These are phyloP conservation scores for Serendipita sp. DNA, from an alignment of 768 basidiomycete species.

Conservation along the genomic window DNA sequence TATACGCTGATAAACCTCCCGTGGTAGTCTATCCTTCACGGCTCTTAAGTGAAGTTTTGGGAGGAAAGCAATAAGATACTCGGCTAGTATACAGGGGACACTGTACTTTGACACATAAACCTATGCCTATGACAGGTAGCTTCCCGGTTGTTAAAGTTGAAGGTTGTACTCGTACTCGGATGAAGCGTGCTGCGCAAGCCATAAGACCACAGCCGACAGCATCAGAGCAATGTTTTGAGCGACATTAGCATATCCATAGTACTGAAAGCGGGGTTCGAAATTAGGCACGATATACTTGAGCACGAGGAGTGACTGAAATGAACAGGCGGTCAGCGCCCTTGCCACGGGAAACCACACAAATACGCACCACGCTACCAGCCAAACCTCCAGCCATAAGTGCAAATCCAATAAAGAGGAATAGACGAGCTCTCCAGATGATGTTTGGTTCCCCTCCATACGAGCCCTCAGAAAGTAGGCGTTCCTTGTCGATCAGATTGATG, in stretches of 20 bases:
- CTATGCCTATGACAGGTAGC: no score
- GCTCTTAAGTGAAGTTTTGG: no score
- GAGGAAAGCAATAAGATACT: no score
- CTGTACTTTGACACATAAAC: no score
- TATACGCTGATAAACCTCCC: no score
- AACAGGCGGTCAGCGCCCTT: background rate
- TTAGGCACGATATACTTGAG: conserved; percentile 73
- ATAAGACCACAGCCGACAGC: conserved; percentile 74
- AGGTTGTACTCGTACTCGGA: conserved; percentile 91
- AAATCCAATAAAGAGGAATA: conserved; percentile 88
- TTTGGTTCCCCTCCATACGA: conserved; percentile 57
- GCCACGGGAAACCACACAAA: background rate
- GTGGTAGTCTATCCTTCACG: no score
- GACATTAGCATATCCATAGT: conserved; percentile 93
- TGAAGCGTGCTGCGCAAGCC: conserved; percentile 75
- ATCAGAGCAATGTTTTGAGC: conserved; percentile 76
- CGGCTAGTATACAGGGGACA: no score
- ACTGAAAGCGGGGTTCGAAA: conserved; percentile 60
- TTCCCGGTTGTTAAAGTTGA: conserved; percentile 30
- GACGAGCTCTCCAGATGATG: conserved; percentile 79
- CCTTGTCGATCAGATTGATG: conserved; percentile 91
- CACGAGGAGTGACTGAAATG: conserved; percentile 58
- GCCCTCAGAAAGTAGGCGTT: conserved; percentile 63
- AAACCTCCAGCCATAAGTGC: conserved; percentile 95
- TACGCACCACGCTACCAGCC: conserved; percentile 87